phyloP scores from a whole-genome alignment of 257 asterid species.

The Solanum lycopersicoides region DNA sequence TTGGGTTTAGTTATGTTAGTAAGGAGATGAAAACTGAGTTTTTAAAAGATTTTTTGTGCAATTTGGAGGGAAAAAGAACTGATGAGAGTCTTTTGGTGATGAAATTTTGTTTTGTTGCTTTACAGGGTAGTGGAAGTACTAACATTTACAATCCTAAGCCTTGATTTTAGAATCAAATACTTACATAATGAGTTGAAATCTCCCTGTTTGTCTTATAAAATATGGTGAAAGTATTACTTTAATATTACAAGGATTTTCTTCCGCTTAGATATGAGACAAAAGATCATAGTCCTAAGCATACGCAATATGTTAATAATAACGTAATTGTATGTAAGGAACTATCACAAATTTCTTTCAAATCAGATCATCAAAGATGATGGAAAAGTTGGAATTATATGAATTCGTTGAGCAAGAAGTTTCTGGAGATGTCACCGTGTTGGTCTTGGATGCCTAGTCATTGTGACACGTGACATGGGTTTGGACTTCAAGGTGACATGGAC shows the following conservation, averaged over 20 bases:
- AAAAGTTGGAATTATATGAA: conserved; percentile 61
- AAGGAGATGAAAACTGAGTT: too few relatives aligned
- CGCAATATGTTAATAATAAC: too few relatives aligned
- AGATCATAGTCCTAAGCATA: too few relatives aligned
- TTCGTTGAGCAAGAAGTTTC: conserved; percentile 54
- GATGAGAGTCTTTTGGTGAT: neutral
- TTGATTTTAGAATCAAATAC: neutral
- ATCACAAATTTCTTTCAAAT: neutral
- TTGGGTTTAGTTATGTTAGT: too few relatives aligned
- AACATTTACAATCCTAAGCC: neutral
- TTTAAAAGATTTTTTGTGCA: neutral
- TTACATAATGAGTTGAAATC: neutral
- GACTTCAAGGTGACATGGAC: too few relatives aligned
- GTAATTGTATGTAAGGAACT: neutral
- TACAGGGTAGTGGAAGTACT: neutral
- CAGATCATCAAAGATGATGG: neutral
- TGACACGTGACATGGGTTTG: too few relatives aligned
- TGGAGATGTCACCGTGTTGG: conserved; percentile 27
- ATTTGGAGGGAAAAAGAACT: neutral
- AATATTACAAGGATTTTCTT: too few relatives aligned
- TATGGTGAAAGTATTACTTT: too few relatives aligned
- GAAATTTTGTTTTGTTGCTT: neutral
- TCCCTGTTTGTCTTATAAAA: too few relatives aligned
- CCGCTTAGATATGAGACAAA: too few relatives aligned
- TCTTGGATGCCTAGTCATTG: too few relatives aligned